phyloP scores from a whole-genome alignment of 2,329 filamentous ascomycete genomes.

The Aspergillus jensenii region DNA sequence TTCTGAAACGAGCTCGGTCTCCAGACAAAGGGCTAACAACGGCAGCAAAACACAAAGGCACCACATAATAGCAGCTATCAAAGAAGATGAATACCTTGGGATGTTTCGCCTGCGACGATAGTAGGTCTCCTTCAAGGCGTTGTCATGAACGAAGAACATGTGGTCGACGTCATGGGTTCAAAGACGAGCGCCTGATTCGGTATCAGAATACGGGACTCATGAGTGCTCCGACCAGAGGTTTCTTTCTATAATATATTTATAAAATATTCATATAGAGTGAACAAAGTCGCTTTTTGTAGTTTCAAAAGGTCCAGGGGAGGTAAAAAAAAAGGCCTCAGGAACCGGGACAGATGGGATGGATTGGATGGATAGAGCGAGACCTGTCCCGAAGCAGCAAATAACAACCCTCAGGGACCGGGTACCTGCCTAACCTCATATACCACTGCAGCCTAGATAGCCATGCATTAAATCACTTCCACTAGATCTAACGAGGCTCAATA shows the following conservation, averaged over 20 bases:
- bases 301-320: neutral
- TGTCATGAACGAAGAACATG: slow-evolving; percentile 22
- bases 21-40: slow-evolving; percentile 15
- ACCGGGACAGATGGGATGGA: neutral
- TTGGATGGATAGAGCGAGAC: neutral
- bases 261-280: neutral
- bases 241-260: slow-evolving; percentile 1
- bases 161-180: slow-evolving; percentile 27
- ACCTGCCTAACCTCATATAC: slow-evolving; percentile 11
- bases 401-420: neutral
- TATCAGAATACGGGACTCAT: slow-evolving; percentile 2
- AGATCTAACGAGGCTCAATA: slow-evolving; percentile 1
- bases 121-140: slow-evolving; percentile 6
- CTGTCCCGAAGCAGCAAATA: neutral
- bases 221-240: neutral
- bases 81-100: slow-evolving; percentile 11
- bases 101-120: neutral
- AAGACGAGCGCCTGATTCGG: slow-evolving; percentile 25
- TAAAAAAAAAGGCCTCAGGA: neutral
- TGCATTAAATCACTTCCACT: neutral
- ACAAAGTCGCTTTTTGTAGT: slow-evolving; percentile 1
- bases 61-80: slow-evolving; percentile 12
- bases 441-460: slow-evolving; percentile 8
- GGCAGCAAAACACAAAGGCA: slow-evolving; percentile 11
- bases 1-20: neutral